Evolutionary conservation across 306 rosid species (phyloP).

Genomic region (Pyrus communis): DNA sequence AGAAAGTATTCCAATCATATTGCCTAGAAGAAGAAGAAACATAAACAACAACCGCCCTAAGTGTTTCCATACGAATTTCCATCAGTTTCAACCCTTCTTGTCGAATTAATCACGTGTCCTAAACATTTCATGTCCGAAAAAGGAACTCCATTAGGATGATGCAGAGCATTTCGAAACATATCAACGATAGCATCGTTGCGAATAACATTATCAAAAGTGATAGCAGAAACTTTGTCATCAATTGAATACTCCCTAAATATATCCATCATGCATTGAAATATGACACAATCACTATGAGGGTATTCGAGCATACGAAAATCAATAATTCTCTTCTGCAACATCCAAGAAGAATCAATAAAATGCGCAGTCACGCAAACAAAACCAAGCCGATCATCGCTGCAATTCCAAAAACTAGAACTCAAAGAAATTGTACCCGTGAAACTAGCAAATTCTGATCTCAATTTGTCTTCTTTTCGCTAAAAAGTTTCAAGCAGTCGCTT

Average conservation of each 20-base stretch:
- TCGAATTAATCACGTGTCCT: background rate
- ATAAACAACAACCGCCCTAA: background rate
- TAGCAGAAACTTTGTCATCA: background rate
- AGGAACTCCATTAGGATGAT: background rate
- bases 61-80: background rate
- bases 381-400: background rate
- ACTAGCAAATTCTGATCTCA: no score
- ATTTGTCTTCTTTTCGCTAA: no score
- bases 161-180: background rate
- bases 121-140: background rate
- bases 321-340: background rate
- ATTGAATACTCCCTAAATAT: background rate
- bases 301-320: background rate
- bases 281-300: background rate
- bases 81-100: background rate
- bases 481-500: no score
- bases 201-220: background rate
- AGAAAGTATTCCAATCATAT: background rate
- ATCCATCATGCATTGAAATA: background rate
- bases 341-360: background rate
- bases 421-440: background rate
- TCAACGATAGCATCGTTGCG: background rate
- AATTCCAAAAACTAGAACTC: background rate
- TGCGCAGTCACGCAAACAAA: background rate
- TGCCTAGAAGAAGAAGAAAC: background rate